Conservation (phyloP, 805 yeast species). For the Candida cerambycidarum region DNA sequence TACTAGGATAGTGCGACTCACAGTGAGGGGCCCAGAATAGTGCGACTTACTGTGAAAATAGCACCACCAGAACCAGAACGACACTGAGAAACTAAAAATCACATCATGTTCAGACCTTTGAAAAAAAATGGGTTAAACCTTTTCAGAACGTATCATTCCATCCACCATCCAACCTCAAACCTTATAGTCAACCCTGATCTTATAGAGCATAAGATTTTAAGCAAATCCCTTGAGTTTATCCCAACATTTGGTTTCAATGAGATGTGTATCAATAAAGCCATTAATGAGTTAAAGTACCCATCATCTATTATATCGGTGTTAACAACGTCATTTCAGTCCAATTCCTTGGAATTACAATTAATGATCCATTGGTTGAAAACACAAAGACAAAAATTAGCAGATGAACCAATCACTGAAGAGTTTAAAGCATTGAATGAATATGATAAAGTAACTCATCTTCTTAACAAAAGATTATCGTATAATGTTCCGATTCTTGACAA, state of each 20-base stretch:
- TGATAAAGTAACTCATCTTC: constrained; percentile 44
- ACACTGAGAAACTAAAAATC: too few relatives aligned
- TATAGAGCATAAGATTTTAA: constrained; percentile 43
- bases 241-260: constrained; percentile 54
- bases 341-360: constrained; percentile 54
- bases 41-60: too few relatives aligned
- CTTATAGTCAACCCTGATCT: constrained; percentile 27
- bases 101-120: too few relatives aligned
- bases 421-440: constrained; percentile 34
- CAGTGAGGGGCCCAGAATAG: too few relatives aligned
- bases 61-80: too few relatives aligned
- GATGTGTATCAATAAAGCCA: constrained; percentile 48
- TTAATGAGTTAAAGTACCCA: constrained; percentile 47
- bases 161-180: constrained; percentile 36
- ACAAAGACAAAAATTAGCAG: constrained; percentile 38
- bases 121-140: background rate
- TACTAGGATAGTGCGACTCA: too few relatives aligned
- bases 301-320: constrained; percentile 50
- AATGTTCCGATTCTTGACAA: constrained; percentile 49
- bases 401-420: constrained; percentile 16
- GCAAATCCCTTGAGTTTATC: constrained; percentile 39
- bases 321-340: constrained; percentile 36
- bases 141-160: constrained; percentile 30
- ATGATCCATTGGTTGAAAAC: constrained; percentile 52
- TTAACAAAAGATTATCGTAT: constrained; percentile 49